These are phyloP conservation scores for Neurospora sp. DNA, from an alignment of 495 filamentous ascomycete species.

Conservation along the genomic window DNA sequence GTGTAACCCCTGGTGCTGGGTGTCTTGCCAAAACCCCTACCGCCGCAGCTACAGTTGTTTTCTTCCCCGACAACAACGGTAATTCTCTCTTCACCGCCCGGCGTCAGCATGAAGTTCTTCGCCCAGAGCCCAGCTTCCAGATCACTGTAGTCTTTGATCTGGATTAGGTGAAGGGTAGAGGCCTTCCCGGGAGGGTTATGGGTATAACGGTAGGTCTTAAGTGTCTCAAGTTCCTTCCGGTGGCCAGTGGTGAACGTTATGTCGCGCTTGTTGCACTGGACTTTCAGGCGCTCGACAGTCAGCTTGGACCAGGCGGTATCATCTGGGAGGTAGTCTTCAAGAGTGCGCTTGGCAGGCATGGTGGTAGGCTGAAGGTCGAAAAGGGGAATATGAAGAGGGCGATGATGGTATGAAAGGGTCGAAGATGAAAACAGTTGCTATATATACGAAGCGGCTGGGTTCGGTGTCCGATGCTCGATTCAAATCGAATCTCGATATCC, in stretches of 20 bases:
- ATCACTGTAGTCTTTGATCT: background rate
- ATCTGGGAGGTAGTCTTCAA: background rate
- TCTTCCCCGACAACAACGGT: background rate
- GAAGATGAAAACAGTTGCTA: too few relatives aligned
- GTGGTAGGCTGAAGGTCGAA: background rate
- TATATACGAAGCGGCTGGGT: too few relatives aligned
- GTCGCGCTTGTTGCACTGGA: background rate
- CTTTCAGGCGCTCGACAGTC: too few relatives aligned
- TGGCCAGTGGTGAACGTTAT: background rate
- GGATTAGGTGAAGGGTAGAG: background rate
- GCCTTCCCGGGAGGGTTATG: background rate
- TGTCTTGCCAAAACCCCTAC: background rate
- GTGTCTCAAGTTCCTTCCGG: background rate
- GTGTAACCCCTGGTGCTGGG: background rate
- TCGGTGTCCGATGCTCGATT: too few relatives aligned
- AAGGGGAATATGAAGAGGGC: too few relatives aligned
- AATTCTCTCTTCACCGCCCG: background rate
- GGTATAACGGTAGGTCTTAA: background rate
- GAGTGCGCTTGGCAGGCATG: background rate
- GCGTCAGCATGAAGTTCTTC: background rate
- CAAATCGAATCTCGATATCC: background rate
- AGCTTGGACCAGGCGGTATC: background rate
- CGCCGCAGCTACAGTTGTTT: background rate
- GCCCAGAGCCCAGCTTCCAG: background rate
- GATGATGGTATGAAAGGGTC: too few relatives aligned